Percentiles rank a stretch among this genome's conserved stretches.
These are phyloP conservation scores for Carex littledalei DNA, from an alignment of 176 grass and related monocot genomes.

Conservation along the genomic window DNA sequence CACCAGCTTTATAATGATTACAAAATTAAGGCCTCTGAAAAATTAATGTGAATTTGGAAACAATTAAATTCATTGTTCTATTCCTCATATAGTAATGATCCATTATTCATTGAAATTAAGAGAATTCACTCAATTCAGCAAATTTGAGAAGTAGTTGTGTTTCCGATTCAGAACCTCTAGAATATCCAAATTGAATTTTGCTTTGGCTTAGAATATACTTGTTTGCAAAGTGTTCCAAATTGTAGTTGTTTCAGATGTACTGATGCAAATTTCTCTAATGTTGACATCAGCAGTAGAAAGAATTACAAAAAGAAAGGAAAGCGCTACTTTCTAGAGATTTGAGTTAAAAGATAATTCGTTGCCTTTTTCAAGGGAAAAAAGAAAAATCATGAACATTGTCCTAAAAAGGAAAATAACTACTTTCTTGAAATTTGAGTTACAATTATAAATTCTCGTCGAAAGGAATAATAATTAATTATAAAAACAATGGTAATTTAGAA, in stretches of 20 bases:
- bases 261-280: background rate
- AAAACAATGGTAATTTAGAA: background rate
- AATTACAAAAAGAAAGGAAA: background rate
- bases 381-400: background rate
- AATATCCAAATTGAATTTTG: background rate
- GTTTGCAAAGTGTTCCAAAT: background rate
- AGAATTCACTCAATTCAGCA: background rate
- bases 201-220: background rate
- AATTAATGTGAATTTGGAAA: no score
- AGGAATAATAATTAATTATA: background rate
- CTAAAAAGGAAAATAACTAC: no score
- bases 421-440: background rate
- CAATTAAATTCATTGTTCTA: background rate
- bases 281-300: background rate
- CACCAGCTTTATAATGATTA: no score
- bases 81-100: no score
- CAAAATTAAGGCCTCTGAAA: no score
- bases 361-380: background rate
- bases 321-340: background rate
- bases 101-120: no score
- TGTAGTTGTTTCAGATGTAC: background rate
- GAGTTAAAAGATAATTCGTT: background rate
- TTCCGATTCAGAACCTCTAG: background rate
- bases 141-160: background rate
- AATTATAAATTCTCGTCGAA: background rate